These are phyloP conservation scores for Phylloporus sp. DNA, from an alignment of 768 basidiomycete species.

Conservation along the genomic window DNA sequence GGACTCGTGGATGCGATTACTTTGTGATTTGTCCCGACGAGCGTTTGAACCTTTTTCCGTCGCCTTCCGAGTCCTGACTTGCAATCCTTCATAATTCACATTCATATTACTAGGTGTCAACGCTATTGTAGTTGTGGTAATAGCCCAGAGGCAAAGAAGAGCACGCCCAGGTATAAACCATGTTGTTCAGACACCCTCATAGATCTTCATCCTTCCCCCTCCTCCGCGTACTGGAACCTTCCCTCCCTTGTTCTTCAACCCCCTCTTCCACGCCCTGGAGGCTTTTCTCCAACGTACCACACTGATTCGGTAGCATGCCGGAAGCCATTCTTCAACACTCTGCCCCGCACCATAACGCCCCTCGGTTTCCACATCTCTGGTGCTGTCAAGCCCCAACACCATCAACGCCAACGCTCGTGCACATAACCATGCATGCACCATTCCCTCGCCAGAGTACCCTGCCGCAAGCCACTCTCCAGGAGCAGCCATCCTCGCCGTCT, in stretches of 20 bases:
- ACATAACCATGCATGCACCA: conserved; percentile 68
- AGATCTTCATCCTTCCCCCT: conserved; percentile 26
- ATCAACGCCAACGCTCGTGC: conserved; percentile 56
- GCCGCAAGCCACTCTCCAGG: conserved; percentile 72
- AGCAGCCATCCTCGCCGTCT: conserved; percentile 9
- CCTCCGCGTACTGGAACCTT: conserved; percentile 11
- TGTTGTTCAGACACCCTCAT: conserved; percentile 3
- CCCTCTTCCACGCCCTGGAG: conserved; percentile 3
- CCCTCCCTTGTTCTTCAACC: neutral
- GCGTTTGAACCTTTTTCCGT: too few relatives aligned
- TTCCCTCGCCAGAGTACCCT: conserved; percentile 70
- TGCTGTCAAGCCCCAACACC: conserved; percentile 44
- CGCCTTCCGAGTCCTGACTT: too few relatives aligned
- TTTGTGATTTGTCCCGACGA: too few relatives aligned
- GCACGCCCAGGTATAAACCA: neutral
- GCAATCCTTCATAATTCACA: too few relatives aligned
- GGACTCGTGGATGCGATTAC: too few relatives aligned
- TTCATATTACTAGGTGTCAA: too few relatives aligned
- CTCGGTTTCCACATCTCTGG: conserved; percentile 9
- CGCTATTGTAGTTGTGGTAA: too few relatives aligned
- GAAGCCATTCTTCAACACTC: conserved; percentile 24
- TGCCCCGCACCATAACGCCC: conserved; percentile 20
- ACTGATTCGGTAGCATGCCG: conserved; percentile 17
- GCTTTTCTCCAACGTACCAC: conserved; percentile 13
- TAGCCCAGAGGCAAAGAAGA: too few relatives aligned